Conservation (phyloP, 345 rosid genomes). For the Gossypium anomalum region DNA sequence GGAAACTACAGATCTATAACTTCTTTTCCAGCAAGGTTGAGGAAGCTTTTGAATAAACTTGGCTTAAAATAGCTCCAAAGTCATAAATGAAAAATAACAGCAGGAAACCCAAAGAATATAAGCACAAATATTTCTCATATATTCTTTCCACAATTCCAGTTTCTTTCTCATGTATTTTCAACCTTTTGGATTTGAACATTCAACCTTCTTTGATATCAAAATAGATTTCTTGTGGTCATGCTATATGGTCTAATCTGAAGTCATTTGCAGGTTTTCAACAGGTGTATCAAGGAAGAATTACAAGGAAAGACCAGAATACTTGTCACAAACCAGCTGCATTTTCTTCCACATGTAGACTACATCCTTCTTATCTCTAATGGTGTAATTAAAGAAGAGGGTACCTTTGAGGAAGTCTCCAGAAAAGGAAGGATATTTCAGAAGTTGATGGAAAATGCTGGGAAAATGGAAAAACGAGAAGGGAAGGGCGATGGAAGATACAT, state of each 20-base stretch:
- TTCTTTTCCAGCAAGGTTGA: neutral
- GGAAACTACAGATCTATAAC: neutral
- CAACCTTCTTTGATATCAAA: neutral
- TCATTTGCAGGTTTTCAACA: slow-evolving; percentile 70
- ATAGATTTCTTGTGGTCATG: neutral
- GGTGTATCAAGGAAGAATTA: slow-evolving; percentile 77
- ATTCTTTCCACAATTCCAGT: neutral
- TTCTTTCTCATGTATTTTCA: neutral
- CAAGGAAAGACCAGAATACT: slow-evolving; percentile 77
- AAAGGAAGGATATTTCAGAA: slow-evolving; percentile 66
- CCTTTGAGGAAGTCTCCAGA: slow-evolving; percentile 75
- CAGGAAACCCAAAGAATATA: neutral
- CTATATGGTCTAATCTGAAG: slow-evolving; percentile 10
- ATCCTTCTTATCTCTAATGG: slow-evolving; percentile 75
- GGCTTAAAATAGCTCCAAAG: neutral
- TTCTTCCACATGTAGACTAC: slow-evolving; percentile 86
- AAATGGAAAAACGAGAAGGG: slow-evolving; percentile 62
- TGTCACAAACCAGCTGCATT: slow-evolving; percentile 93
- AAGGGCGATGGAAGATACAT: slow-evolving; percentile 18
- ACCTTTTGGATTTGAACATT: neutral
- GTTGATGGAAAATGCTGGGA: slow-evolving; percentile 94
- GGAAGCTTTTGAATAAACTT: neutral
- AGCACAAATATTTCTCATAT: neutral
- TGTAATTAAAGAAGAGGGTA: slow-evolving; percentile 81
- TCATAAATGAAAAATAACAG: neutral